Base-by-base conservation (phyloP, 805 yeast species). In the Tetrapisispora fleetii region DNA sequence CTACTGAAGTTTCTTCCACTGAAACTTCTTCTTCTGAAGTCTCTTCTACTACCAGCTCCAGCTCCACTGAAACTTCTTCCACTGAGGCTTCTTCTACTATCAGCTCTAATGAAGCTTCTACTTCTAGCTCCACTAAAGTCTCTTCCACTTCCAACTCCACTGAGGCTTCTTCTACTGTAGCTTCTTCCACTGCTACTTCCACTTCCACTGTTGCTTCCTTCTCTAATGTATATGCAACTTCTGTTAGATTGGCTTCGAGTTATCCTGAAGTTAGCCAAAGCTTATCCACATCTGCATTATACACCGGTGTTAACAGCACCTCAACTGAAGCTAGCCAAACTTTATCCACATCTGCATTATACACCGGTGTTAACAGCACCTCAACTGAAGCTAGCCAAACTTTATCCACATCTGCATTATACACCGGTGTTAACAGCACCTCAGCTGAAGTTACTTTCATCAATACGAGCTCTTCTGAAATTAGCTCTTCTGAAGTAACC, bases 311-410 rank as follows among this genome's bases (percentile, higher is more conserved):
- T 27, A 40, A 8, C 21, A 14, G n/a, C n/a, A 32, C 35, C 5
- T 32, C 28, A 17, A 33, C 27, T 35, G 39, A 22, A 21, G n/a
- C 24, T 27, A n/a, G n/a, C n/a, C n/a, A n/a, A n/a, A 8, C 21
- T 18, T 17, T 6, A 17, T 18, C 40, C 24, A 8, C 11, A 18
- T 37, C 40, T 18, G 5, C 40, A 2, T 18, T 30, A 13, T 9
- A 7, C 10, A 17, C 11, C 10, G 11, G 32, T 22, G 2, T 30
- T 16, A 39, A n/a, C 13, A 7, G 21, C 2, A 19, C 30, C 30
- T 40, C 43, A 13, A n/a, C 43, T 40, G 43, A 40, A 40, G 28
- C n/a, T 40, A 40, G 33, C 35, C 43, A 40, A 40, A 11, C n/a
- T 13, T 8, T 16, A 10, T 27, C 35, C n/a, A 19, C 41, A 4